Evolutionary conservation across 2,329 filamentous ascomycete species (phyloP).

Genomic region (Nigrospora oryzae): DNA sequence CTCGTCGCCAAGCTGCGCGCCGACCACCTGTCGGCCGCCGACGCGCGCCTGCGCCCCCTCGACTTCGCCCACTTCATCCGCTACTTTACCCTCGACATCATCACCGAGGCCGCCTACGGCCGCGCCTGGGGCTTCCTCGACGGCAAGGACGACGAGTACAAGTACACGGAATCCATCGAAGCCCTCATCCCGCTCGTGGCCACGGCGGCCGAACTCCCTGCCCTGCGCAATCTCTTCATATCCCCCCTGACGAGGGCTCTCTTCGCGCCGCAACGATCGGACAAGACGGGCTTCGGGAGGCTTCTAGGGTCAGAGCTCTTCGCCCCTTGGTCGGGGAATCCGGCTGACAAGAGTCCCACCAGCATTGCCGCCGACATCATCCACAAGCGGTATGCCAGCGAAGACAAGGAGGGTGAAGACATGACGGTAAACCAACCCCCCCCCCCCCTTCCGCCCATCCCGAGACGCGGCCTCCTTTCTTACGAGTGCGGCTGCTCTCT

Average conservation of each 20-base stretch:
- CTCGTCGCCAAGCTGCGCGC: not conserved
- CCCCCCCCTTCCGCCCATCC: not conserved
- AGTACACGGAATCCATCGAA: not conserved
- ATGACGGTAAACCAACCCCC: not conserved
- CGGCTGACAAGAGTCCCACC: not conserved
- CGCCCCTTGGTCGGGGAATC: too few species aligned
- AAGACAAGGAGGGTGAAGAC: not conserved
- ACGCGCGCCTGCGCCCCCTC: not conserved
- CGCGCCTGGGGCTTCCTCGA: slow-evolving; percentile 3
- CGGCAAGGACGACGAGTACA: slow-evolving; percentile 2
- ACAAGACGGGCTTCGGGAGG: not conserved
- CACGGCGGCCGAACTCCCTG: not conserved
- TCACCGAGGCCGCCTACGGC: slow-evolving; percentile 1
- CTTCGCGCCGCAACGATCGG: not conserved
- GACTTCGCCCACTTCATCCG: slow-evolving; percentile 3
- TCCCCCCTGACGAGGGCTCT: not conserved
- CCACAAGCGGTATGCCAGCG: not conserved
- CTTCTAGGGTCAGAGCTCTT: not conserved
- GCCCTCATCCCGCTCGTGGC: not conserved
- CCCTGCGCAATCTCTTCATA: not conserved
- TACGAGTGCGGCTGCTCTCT: not conserved
- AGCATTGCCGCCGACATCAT: slow-evolving; percentile 1
- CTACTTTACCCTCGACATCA: slow-evolving; percentile 3
- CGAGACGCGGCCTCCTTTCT: not conserved
- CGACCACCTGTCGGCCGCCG: not conserved